A percentile compares a stretch with the other conserved stretches of the same genome.
These are phyloP conservation scores for Capronia coronata DNA, from an alignment of 2,329 filamentous ascomycete species.

Conservation along the genomic window DNA sequence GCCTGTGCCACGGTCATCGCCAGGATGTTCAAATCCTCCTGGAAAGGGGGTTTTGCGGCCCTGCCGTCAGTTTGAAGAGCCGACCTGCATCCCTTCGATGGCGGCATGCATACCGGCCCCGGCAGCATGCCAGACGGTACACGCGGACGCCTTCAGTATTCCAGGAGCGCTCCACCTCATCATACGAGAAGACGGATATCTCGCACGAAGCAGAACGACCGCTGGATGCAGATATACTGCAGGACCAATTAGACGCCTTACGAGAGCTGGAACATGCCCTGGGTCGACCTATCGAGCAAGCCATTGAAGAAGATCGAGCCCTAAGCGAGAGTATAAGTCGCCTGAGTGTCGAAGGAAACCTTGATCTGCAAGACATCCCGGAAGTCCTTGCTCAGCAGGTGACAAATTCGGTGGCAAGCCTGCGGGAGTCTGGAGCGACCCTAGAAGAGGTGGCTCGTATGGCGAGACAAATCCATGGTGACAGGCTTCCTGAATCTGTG, in stretches of 20 bases:
- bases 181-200: background rate
- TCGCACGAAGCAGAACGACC: background rate
- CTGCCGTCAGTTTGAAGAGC: conserved; percentile 9
- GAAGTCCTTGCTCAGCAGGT: conserved; percentile 5
- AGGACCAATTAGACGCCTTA: conserved; percentile 16
- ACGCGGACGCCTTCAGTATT: background rate
- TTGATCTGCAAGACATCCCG: background rate
- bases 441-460: conserved; percentile 61
- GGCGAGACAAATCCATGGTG: conserved; percentile 68
- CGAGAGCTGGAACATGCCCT: conserved; percentile 18
- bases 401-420: conserved; percentile 7
- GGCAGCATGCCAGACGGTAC: conserved; percentile 12
- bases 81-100: conserved; percentile 10
- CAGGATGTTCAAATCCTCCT: conserved; percentile 33
- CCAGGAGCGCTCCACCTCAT: background rate
- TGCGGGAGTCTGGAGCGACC: conserved; percentile 31
- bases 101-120: conserved; percentile 2
- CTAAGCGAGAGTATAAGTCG: conserved; percentile 1
- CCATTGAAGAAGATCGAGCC: conserved; percentile 18
- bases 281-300: conserved; percentile 21
- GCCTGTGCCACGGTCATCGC: conserved; percentile 33
- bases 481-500: conserved; percentile 65
- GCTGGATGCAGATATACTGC: background rate
- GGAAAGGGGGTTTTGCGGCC: conserved; percentile 32
- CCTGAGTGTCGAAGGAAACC: background rate